Base-by-base conservation (phyloP, 495 filamentous ascomycete genomes). In the Glarea lozoyensis region DNA sequence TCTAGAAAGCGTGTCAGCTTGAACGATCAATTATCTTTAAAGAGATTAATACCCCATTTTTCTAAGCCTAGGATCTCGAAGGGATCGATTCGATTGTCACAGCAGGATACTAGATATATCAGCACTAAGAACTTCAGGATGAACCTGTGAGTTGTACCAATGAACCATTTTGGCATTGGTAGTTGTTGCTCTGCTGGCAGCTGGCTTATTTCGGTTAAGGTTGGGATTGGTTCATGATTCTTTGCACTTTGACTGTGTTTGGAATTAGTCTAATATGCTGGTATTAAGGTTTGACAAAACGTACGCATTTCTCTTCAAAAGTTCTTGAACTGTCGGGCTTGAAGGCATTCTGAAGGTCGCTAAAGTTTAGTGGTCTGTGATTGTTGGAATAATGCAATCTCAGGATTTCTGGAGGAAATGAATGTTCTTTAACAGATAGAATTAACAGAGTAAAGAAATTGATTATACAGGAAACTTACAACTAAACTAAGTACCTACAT, bases 81-180 rank as follows among this genome's bases (percentile, higher is more conserved):
- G 10, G 57, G 57, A 6, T 45, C 48, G 48, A 49, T 53, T 13
- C 57, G 52, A 23, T 49, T 48, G 30, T 56, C 57, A 13, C 18
- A 13, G 38, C 57, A 58, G 2, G 52, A 58, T 2, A 60, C 55
- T 60, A 11, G 22, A 15, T 7, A 35, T 7, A 11, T 11, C 21
- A 17, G 36, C 27, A n/a, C 2, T 16, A 2, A 22, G 19, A 29
- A 2, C 19, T 17, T 25, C 13, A 19, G 15, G n/a, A 34, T 20
- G 7, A 16, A 19, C 13, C 4, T n/a, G 10, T 2, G 10, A 15
- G 25, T 11, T 15, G 11, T 13, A 46, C 35, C 10, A n/a, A 46
- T 37, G 11, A 19, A 46, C 19, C n/a, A 40, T 12, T 10, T 17
- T 16, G 16, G n/a, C n/a, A n/a, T n/a, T n/a, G n/a, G n/a, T n/a